Percentiles rank a stretch among this genome's conserved stretches.
Conservation (phyloP, 495 filamentous ascomycete genomes). For the Trichoderma orchidacearum region DNA sequence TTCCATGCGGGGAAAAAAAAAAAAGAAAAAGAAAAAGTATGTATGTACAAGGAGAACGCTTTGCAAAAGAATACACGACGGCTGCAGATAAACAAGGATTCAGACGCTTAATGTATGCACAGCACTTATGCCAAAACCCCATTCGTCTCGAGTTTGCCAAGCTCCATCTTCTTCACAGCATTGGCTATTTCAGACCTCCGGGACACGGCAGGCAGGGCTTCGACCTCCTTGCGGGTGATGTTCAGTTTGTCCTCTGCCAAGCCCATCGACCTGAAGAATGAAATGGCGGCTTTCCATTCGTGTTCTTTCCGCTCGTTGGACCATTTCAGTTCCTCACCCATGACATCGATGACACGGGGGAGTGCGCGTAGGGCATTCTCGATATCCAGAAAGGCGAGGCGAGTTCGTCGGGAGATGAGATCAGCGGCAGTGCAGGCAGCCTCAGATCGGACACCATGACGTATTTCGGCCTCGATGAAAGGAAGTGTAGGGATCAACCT, state of each 20-base stretch:
- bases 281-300: conserved; percentile 54
- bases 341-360: conserved; percentile 57
- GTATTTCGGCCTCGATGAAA: conserved; percentile 63
- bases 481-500: conserved; percentile 56
- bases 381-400: conserved; percentile 66
- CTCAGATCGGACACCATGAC: conserved; percentile 59
- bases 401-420: conserved; percentile 57
- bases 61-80: conserved; percentile 5
- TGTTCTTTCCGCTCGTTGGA: conserved; percentile 42
- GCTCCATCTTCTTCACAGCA: background rate
- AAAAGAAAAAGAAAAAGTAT: background rate
- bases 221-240: conserved; percentile 49
- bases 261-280: conserved; percentile 57
- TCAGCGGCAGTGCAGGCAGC: conserved; percentile 70
- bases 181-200: background rate
- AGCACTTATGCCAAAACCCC: background rate
- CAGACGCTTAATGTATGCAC: background rate
- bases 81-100: background rate
- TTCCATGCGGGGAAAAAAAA: background rate
- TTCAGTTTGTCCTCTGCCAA: conserved; percentile 46
- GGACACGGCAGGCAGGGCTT: background rate
- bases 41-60: too few relatives aligned
- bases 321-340: conserved; percentile 62
- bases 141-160: background rate
- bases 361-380: conserved; percentile 63